These are phyloP conservation scores for Acanthamoeba quina DNA, from an alignment of 208 protist genomes.

Conservation along the genomic window DNA sequence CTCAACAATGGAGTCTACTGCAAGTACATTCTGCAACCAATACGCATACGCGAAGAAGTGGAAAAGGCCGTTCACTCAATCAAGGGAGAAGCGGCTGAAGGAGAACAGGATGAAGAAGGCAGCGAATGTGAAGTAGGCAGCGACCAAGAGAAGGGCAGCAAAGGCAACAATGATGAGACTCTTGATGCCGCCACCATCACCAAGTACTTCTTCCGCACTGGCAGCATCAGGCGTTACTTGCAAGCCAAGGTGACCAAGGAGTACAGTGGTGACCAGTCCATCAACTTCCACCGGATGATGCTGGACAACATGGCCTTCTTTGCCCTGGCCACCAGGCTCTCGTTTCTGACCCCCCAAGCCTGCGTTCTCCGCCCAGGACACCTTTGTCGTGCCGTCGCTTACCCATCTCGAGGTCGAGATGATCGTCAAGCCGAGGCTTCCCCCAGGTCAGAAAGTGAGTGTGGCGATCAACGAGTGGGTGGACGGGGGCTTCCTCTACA, in stretches of 20 bases:
- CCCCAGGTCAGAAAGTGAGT: neutral
- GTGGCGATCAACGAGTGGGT: neutral
- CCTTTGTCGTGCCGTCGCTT: neutral
- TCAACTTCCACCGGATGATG: neutral
- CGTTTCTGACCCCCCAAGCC: too few relatives aligned
- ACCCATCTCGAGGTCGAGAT: neutral
- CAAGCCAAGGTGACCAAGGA: neutral
- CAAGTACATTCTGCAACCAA: neutral
- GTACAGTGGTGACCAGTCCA: neutral
- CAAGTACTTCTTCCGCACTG: neutral
- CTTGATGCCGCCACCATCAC: neutral
- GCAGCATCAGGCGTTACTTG: neutral
- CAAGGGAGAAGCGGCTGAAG: too few relatives aligned
- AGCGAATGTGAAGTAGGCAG: too few relatives aligned
- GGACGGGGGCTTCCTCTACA: slow-evolving; percentile 9
- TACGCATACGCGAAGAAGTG: neutral
- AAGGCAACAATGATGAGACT: neutral
- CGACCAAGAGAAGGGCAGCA: too few relatives aligned
- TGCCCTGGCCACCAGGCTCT: neutral
- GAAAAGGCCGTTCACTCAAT: neutral
- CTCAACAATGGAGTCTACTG: neutral
- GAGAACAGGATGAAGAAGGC: too few relatives aligned
- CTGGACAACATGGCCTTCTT: slow-evolving; percentile 21
- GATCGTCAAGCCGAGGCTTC: neutral
- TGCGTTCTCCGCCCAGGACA: neutral